Base-by-base conservation (phyloP, 1,139 yeast genomes). In the Kodamaea anthophila region DNA sequence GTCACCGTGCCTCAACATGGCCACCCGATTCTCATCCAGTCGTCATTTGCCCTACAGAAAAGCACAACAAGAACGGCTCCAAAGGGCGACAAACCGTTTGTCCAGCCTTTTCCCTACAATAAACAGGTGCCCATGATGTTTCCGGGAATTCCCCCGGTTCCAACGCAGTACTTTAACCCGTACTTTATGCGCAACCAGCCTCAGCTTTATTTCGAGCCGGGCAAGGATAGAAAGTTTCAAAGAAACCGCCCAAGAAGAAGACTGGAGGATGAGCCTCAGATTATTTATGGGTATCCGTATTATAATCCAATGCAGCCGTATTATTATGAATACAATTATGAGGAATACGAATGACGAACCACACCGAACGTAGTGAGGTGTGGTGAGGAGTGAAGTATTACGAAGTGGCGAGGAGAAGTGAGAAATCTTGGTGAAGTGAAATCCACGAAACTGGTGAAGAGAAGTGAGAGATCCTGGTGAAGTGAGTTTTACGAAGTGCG, bases 31-130 rank as follows among this genome's bases (percentile, higher is more conserved):
- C 33, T 50, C 22, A 57, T 65, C 24, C 65, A 60, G 39, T 53
- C 70, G 1, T 62, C 68, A 25, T 65, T 61, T 53, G 67, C 68
- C 3, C 55, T 61, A 18, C 68, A 61, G 33, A 60, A 61, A 26
- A 31, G 41, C 4, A 29, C 36, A 15, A 12, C 34, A 4, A 10
- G 27, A 10, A n/a, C 21, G 7, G n/a, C 27, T 4, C 9, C 19
- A 4, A 24, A 24, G 13, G 21, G 21, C n/a, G 26, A 24, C 3
- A 18, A 7, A 9, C 21, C 27, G n/a, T 13, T 13, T 16, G 13
- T 15, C 9, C 4, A 16, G n/a, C 21, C 15, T 6, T 16, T 18
- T 18, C 27, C 27, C 9, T 24, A 24, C 20, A 24, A 24, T 16
- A 30, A 25, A 23, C 32, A 21, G 23, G 29, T 13, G 15, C 32